phyloP scores from a whole-genome alignment of 257 asterid genomes.

The Fraxinus americana region DNA sequence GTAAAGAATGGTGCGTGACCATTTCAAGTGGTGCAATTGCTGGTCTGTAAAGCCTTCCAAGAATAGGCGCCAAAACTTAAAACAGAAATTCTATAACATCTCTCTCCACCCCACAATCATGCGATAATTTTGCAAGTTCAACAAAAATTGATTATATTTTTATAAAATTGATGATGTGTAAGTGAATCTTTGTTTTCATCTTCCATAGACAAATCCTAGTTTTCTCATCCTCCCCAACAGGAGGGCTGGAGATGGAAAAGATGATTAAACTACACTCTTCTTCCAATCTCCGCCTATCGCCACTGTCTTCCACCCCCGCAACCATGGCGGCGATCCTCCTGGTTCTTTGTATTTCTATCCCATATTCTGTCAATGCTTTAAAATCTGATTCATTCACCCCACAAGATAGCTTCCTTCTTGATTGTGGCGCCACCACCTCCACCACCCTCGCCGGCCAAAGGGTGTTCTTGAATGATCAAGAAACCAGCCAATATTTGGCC shows the following conservation, averaged over 20 bases:
- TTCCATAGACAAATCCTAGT: constrained; percentile 17
- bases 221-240: constrained; percentile 27
- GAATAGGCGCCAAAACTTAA: constrained; percentile 25
- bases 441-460: constrained; percentile 47
- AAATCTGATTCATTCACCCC: constrained; percentile 57
- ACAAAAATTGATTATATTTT: neutral
- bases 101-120: constrained; percentile 20
- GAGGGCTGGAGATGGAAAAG: constrained; percentile 59
- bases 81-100: constrained; percentile 6
- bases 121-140: constrained; percentile 23
- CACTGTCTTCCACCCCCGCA: constrained; percentile 22
- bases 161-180: neutral
- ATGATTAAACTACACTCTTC: constrained; percentile 28
- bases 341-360: constrained; percentile 24
- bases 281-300: constrained; percentile 4
- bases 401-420: constrained; percentile 59
- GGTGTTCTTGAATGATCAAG: constrained; percentile 47
- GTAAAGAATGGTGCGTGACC: neutral
- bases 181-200: neutral
- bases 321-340: constrained; percentile 45
- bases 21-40: neutral
- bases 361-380: constrained; percentile 24
- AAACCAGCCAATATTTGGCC: constrained; percentile 39
- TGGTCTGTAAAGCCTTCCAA: constrained; percentile 6
- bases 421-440: constrained; percentile 53